Conservation (phyloP, 139 green algal species). For the Nannochloris sp. region DNA sequence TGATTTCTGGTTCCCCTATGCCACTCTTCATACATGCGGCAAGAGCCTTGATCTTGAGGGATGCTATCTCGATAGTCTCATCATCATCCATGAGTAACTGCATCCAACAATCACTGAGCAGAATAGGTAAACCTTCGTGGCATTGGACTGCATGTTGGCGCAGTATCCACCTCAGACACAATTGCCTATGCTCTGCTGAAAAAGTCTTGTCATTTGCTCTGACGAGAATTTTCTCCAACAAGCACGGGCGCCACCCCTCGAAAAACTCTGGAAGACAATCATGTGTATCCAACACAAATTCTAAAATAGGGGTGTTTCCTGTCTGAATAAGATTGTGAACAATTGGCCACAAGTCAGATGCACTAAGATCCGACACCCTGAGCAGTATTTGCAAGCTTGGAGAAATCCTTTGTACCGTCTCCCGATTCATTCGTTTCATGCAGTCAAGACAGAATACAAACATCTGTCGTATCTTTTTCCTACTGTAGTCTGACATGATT, state of each 20-base stretch:
- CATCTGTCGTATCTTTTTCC: background rate
- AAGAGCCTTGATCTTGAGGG: conserved; percentile 22
- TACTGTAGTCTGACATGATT: background rate
- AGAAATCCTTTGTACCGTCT: background rate
- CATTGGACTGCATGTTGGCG: conserved; percentile 8
- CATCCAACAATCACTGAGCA: conserved; percentile 19
- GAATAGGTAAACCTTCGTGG: background rate
- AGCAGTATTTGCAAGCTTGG: background rate
- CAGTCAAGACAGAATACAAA: background rate
- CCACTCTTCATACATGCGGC: conserved; percentile 14
- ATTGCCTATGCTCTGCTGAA: background rate
- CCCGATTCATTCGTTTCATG: conserved; percentile 6
- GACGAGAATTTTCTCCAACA: conserved; percentile 8
- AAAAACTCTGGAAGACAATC: conserved; percentile 12
- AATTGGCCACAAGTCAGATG: conserved; percentile 1
- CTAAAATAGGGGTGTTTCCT: conserved; percentile 4
- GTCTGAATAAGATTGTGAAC: background rate
- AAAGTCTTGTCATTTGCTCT: conserved; percentile 2
- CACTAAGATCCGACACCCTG: background rate
- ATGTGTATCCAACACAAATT: conserved; percentile 2
- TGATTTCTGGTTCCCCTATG: conserved; percentile 7
- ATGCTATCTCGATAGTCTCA: conserved; percentile 17
- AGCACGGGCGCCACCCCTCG: background rate
- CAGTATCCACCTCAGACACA: background rate
- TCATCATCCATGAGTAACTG: conserved; percentile 13